Evolutionary conservation across 2,329 filamentous ascomycete genomes (phyloP).

Genomic region (Lizonia empirigonia): DNA sequence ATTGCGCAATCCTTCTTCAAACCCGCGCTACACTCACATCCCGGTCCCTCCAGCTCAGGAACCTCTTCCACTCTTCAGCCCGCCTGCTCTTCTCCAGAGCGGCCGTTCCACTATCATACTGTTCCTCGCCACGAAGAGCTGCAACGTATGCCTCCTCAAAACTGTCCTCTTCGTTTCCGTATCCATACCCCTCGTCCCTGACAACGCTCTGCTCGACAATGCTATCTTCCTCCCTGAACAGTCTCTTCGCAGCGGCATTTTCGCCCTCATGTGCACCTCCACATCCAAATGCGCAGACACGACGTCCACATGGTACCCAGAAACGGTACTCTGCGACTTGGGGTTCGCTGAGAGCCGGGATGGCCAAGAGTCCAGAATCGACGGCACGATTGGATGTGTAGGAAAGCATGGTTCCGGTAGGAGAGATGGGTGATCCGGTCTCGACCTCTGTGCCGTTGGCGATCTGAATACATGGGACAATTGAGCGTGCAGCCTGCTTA

Average conservation of each 20-base stretch:
- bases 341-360: constrained; percentile 36
- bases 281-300: constrained; percentile 42
- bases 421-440: constrained; percentile 32
- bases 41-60: constrained; percentile 12
- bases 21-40: constrained; percentile 18
- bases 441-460: constrained; percentile 38
- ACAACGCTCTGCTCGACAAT: not conserved
- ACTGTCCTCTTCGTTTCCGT: not conserved
- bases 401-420: constrained; percentile 35
- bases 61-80: constrained; percentile 3
- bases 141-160: not conserved
- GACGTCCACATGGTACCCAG: constrained; percentile 43
- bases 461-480: constrained; percentile 28
- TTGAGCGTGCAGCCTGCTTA: not conserved
- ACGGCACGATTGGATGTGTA: constrained; percentile 40
- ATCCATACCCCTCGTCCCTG: not conserved
- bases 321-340: constrained; percentile 47
- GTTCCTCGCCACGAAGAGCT: not conserved
- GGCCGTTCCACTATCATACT: not conserved
- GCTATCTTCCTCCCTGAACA: constrained; percentile 36
- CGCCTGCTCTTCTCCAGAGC: not conserved
- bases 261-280: constrained; percentile 36
- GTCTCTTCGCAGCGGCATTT: constrained; percentile 34
- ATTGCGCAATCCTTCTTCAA: not conserved
- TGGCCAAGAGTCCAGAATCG: constrained; percentile 37